These are phyloP conservation scores for Fusarium sp. DNA, from an alignment of 2,329 filamentous ascomycete species.

Conservation along the genomic window DNA sequence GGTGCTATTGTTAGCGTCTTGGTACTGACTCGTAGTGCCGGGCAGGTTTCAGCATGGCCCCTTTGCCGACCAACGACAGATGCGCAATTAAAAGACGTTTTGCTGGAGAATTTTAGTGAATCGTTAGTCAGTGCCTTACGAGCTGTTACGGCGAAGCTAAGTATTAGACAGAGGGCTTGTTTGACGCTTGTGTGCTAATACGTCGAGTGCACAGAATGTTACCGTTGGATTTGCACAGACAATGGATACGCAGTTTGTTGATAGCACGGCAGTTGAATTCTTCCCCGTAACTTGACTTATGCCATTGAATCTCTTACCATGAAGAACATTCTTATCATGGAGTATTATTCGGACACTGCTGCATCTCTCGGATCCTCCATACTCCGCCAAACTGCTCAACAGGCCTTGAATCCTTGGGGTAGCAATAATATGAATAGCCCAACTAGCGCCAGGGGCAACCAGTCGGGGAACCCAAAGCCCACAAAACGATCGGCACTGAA, in stretches of 20 bases:
- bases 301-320: neutral
- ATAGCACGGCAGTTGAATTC: neutral
- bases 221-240: neutral
- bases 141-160: neutral
- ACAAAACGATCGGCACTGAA: constrained; percentile 19
- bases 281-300: neutral
- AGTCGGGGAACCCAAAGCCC: constrained; percentile 4
- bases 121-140: neutral
- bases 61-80: neutral
- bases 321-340: no score
- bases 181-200: neutral
- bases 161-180: neutral
- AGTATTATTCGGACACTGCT: no score
- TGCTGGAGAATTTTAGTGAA: no score
- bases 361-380: no score
- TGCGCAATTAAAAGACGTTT: neutral
- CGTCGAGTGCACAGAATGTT: neutral
- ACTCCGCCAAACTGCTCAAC: no score
- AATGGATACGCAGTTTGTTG: neutral
- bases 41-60: neutral
- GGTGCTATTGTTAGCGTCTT: neutral
- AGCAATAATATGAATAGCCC: neutral
- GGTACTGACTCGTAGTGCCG: neutral
- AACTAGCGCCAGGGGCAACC: constrained; percentile 14
- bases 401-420: no score